Evolutionary conservation across 345 rosid species (phyloP), one percentile per base, ranked within the genome.

Genomic region (Excoecaria cochinchinensis): DNA sequence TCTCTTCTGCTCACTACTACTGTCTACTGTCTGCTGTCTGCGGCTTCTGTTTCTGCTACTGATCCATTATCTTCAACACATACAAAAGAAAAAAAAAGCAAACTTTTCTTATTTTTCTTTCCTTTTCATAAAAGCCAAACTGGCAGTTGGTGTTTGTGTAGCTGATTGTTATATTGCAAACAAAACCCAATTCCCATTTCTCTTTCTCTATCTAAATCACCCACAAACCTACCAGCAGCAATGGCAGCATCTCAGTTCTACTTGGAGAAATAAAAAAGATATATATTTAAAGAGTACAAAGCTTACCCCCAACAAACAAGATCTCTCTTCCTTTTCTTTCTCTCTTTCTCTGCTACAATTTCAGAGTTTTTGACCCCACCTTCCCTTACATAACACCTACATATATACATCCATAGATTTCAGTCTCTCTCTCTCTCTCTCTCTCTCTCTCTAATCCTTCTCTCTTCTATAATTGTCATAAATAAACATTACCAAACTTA

Each of bases 281-380:
- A 53, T 2, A 16, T 15, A 17, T 17, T 19, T 53, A 21, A 36
- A 59, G 25, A 44, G 7, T 44, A 3, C 16, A 22, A 42, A 70
- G 53, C 74, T 72, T 73, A 44, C 73, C 40, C 42, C 65, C 78
- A 73, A 72, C 82, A 72, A 80, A 80, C 79, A 65, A 67, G 75
- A 74, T 76, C 81, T 85, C 85, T 75, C 76, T 74, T 53, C 69
- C 64, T 65, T 60, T 40, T 76, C 64, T 76, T 64, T 76, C 58
- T 79, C 48, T 76, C 64, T 76, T 64, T 76, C 58, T 79, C 84
- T 85, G 83, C 70, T 67, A 63, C 71, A 73, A 76, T 77, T 67
- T 71, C 84, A 77, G 87, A 74, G 74, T 53, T 67, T 67, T 79
- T 59, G 79, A 79, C 82, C 73, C 82, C 82, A 84, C 83, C 67